phyloP scores from a whole-genome alignment of 1,284 basidiomycete genomes.

The Meira miltonrushii region DNA sequence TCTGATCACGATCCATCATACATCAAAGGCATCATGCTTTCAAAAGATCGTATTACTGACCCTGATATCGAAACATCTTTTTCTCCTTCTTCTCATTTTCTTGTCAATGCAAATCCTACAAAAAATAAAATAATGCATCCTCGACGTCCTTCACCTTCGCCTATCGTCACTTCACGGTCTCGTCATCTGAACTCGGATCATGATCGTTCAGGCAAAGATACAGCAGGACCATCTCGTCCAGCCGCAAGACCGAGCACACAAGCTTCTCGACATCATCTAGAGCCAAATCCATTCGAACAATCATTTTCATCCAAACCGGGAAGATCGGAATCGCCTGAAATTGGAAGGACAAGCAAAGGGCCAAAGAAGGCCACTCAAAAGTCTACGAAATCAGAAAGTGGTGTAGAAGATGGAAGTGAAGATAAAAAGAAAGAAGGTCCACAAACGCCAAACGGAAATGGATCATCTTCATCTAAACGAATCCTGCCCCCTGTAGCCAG shows the following conservation, averaged over 20 bases:
- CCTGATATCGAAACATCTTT: too few species aligned
- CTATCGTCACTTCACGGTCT: too few species aligned
- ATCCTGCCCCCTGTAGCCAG: constrained; percentile 78
- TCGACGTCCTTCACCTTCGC: too few species aligned
- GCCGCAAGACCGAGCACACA: constrained; percentile 9
- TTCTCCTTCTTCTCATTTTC: too few species aligned
- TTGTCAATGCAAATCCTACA: too few species aligned
- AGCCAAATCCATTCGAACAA: constrained; percentile 94
- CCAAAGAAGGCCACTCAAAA: constrained; percentile 19
- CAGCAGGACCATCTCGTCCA: constrained; percentile 13
- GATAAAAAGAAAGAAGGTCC: constrained; percentile 14
- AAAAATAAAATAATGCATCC: too few species aligned
- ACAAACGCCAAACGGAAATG: constrained; percentile 21
- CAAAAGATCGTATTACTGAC: too few species aligned
- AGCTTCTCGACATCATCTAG: constrained; percentile 57
- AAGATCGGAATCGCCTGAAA: constrained; percentile 23
- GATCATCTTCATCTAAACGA: constrained; percentile 17
- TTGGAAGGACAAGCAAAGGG: constrained; percentile 35
- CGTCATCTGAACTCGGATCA: too few species aligned
- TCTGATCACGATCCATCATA: too few species aligned
- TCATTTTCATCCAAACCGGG: constrained; percentile 67
- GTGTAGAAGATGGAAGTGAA: constrained; percentile 7
- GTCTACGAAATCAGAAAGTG: constrained; percentile 6
- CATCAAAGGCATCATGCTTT: too few species aligned
- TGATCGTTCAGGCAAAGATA: not conserved